Base-by-base conservation (phyloP, 108 stramenopile genomes). In the Skeletonema menzelii region DNA sequence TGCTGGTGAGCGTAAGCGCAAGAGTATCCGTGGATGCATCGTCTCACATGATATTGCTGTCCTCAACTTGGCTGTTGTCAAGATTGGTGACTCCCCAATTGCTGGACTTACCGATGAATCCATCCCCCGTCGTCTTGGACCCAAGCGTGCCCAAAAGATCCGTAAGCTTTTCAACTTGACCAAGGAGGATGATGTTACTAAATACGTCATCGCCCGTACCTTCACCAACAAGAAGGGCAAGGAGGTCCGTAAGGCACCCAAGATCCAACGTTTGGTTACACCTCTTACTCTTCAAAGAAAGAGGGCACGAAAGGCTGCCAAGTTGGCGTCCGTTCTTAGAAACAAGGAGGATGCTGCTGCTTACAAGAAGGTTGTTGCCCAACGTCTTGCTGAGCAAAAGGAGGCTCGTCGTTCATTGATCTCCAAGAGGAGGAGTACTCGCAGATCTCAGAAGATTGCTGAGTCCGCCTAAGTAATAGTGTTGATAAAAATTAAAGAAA, bases 81-180 rank as follows among this genome's bases (percentile, higher is more conserved):
- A 99, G 89, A 81, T 92, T 49, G 98, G 98, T 24, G 98, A 97
- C 31, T 86, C 87, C 44, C 80, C 94, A 46, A 82, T 99, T 72
- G 86, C 94, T 57, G 98, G 97, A 24, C 87, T 99, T 70, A 98
- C 99, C 60, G 97, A 97, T 78, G 88, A 86, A 65, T 71, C 84
- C 47, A 77, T 97, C 38, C 98, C 98, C 63, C 95, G 97, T 78
- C 97, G 98, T 84, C 89, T 99, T 40, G 99, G 98, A 38, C 99
- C 99, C 83, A 99, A 99, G 97, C 94, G 99, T 73, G 99, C 99
- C 62, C 96, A 91, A 89, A 98, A 99, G 84, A 98, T 99, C 86
- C 98, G 99, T 80, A 96, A 97, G 87, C 94, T 99, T 56, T 99
- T 99, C 92, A 97, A 97, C 94, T 86, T 99, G 76, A 80, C 95